Evolutionary conservation across 164 flowering plant genomes (phyloP), one percentile per base, ranked within the genome.

Genomic region (Tinospora cordifolia): DNA sequence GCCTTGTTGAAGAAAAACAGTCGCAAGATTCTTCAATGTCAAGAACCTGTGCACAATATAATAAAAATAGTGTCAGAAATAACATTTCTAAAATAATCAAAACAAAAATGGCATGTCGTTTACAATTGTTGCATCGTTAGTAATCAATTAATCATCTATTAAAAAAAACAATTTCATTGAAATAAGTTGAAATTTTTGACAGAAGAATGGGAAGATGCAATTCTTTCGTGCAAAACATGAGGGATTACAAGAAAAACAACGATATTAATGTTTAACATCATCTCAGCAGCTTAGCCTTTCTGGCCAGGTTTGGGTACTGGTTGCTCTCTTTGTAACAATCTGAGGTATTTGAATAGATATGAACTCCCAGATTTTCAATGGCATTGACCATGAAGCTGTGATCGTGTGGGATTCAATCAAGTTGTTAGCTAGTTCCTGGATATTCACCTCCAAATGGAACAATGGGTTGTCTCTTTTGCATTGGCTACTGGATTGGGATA

Each of bases 1-100:
- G 69, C 97, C 97, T 89, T 87, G 94, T 82, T 88, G 86, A 74
- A 94, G 87, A 70, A 87, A 94, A 71, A 90, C 97, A 80, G 84
- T 77, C 21, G 99, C 96, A 72, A 94, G 95, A 76, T 94, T 94
- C 79, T 92, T 94, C 74, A 94, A 76, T 21, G 91, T 88, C 85
- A 94, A 80, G 84, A 94, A 94, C 86, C 99, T 94, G 86, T 75
- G 77, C 25, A 68, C 19, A 24, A 30, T 34, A 2, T 8, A 8
- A 63, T n/a, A n/a, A 57, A 39, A 3, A 54, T 6, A 26, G 38
- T 2, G 3, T 27, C 15, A 30, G 19, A 58, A 6, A 63, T 47
- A 25, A 3, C 14, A 26, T 15, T 8, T 0, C n/a, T 17, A 40
- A 62, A 46, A 27, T 22, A 58, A 21, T 39, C 22, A 39, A 22